Evolutionary conservation across 345 rosid genomes (phyloP).

Genomic region (Citrus australasica): DNA sequence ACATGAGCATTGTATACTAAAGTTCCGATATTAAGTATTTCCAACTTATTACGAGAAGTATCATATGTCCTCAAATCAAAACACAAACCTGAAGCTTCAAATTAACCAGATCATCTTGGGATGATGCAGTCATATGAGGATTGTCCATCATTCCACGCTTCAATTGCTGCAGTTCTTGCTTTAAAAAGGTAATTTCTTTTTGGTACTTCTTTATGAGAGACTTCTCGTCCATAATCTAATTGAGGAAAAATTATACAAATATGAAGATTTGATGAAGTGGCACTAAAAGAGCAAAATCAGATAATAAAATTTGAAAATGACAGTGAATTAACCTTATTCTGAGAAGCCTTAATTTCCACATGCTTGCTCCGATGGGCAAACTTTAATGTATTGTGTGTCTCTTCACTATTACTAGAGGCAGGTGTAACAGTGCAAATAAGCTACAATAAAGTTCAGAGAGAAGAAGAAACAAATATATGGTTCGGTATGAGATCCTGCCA

Average conservation of each 20-base stretch:
- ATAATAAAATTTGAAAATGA: neutral
- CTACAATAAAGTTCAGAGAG: slow-evolving; percentile 31
- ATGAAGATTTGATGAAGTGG: slow-evolving; percentile 7
- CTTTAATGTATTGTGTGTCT: slow-evolving; percentile 70
- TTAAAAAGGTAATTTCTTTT: slow-evolving; percentile 59
- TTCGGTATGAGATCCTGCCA: neutral
- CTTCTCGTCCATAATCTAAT: slow-evolving; percentile 74
- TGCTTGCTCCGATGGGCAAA: slow-evolving; percentile 71
- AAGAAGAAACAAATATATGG: slow-evolving; percentile 11
- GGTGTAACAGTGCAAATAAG: slow-evolving; percentile 73
- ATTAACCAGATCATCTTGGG: slow-evolving; percentile 59
- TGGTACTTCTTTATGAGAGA: slow-evolving; percentile 73
- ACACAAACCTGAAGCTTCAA: slow-evolving; percentile 66
- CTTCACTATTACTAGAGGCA: slow-evolving; percentile 67
- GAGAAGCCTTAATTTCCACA: slow-evolving; percentile 62
- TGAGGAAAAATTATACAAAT: neutral
- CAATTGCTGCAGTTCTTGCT: slow-evolving; percentile 65
- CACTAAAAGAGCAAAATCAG: neutral
- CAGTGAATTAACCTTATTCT: slow-evolving; percentile 49
- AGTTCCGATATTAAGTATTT: neutral
- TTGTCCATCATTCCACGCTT: slow-evolving; percentile 47
- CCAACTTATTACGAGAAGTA: neutral
- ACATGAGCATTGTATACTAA: neutral
- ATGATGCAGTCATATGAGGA: slow-evolving; percentile 34
- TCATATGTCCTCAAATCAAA: neutral